phyloP scores from a whole-genome alignment of 345 rosid species.

The Corymbia maculata region DNA sequence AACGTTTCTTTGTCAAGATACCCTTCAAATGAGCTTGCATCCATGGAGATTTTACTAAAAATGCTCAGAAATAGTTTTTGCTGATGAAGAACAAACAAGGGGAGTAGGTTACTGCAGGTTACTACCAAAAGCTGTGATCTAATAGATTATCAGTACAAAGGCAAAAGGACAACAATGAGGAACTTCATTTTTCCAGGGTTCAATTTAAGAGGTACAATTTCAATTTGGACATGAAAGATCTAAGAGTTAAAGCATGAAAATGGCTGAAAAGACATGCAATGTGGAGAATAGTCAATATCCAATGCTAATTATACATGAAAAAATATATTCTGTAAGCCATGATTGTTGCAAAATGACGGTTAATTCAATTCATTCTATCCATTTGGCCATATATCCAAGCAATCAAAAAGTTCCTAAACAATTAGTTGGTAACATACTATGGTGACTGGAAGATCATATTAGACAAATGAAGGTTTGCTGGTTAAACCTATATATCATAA shows the following conservation, averaged over 20 bases:
- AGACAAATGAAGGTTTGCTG: neutral
- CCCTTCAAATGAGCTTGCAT: neutral
- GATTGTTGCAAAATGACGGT: neutral
- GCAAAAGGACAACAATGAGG: neutral
- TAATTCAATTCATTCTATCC: neutral
- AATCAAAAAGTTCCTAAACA: neutral
- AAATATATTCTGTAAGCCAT: neutral
- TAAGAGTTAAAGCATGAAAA: neutral
- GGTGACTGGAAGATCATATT: neutral
- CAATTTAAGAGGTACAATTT: neutral
- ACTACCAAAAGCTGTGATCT: neutral
- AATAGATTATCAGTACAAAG: neutral
- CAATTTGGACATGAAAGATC: neutral
- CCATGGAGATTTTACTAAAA: neutral
- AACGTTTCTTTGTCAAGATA: neutral
- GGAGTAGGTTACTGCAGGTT: neutral
- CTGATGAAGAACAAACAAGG: neutral
- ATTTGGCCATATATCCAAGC: neutral
- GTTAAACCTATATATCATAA: neutral
- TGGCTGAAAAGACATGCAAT: neutral
- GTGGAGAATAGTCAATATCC: rapidly evolving
- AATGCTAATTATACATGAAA: neutral
- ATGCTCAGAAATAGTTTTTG: neutral
- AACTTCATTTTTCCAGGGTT: neutral
- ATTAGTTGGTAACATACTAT: neutral